Base-by-base conservation (phyloP, 1,139 yeast species). In the Chernovozyma sophiae-reginae region DNA sequence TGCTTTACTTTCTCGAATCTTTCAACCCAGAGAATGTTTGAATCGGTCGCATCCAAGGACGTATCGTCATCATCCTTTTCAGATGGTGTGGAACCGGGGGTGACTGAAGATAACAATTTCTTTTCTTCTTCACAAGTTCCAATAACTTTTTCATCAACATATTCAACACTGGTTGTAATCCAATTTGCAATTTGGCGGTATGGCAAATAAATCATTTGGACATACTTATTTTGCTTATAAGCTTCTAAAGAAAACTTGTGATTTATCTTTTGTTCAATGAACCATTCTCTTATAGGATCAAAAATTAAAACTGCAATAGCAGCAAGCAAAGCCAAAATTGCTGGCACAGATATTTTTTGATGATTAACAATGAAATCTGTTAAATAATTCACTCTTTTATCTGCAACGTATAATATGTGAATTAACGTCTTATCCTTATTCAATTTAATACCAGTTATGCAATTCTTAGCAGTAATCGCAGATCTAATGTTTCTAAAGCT, bases 261-360 rank as follows among this genome's bases (percentile, higher is more conserved):
- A 16, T 83, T 76, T 37, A 92, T 79, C 52, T 85, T 86, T 51
- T 77, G 81, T 50, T 79, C 79, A 41, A 92, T 79, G 51, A 79
- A 83, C 65, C 82, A 85, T 43, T 84, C 82, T 53, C 98, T 74
- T 35, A 92, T 86, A 1, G 98, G 98, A 50, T 92, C 97, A 60
- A 92, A 92, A 34, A 92, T 74, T 28, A 86, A 58, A 32, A 89
- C 96, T 0, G 97, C 95, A 3, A 82, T 47, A 4, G 87, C 84
- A 1, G 97, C 90, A 39, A 68, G 47, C 12, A 44, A 39, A 0
- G 75, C 75, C 35, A 70, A 48, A 8, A 70, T 51, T 12, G 63
- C 48, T 0, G 95, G 94, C 24, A 89, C 68, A 2, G 92, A 77
- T 36, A 92, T 82, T 49, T 90, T 77, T 29, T 94, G 83, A 54